Base-by-base conservation (phyloP, 345 rosid species). In the Citrus cavaleriei region DNA sequence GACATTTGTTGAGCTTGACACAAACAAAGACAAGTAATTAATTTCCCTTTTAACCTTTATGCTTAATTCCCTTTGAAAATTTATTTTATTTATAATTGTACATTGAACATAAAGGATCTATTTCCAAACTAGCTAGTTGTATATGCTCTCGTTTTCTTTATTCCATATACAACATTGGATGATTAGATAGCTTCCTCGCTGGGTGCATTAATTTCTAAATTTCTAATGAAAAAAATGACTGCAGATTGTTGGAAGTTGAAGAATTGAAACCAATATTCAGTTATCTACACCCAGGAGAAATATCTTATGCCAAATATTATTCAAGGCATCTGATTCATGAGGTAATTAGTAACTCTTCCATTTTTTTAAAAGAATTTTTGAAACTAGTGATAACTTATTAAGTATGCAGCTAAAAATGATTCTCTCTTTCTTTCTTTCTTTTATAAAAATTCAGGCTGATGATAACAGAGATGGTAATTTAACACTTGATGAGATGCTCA, bases 231-330 rank as follows among this genome's bases (percentile, higher is more conserved):
- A 42, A 42, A 42, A 42, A 10, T 42, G 49, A 3, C 32, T 69
- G 51, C 80, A 87, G 90, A 42, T 64, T 76, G 7, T 73, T 91
- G 72, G 86, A 70, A 2, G 82, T 81, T 19, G 87, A 88, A 49
- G 95, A 93, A 79, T 66, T 91, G 42, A 84, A 84, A 14, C 94
- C 98, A 9, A 76, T 93, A 19, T 81, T 90, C 63, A 70, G n/a
- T 67, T 90, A 89, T 86, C 86, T 93, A 28, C 84, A 86, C 68
- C 94, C 94, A 7, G 94, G 94, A 75, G 92, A 93, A 59, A 13
- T 89, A 71, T 85, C 87, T 40, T 84, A 89, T n/a, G 91, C 94
- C 59, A 90, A 77, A 78, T 84, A 83, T 72, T 88, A 86, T 82
- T 82, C 90, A 21, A 81, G 78, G 57, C 89, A 87, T 85, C 84